A percentile compares a stretch with the other conserved stretches of the same genome.
Evolutionary conservation across 2,329 filamentous ascomycete genomes (phyloP).

Genomic region (Beauveria australis): DNA sequence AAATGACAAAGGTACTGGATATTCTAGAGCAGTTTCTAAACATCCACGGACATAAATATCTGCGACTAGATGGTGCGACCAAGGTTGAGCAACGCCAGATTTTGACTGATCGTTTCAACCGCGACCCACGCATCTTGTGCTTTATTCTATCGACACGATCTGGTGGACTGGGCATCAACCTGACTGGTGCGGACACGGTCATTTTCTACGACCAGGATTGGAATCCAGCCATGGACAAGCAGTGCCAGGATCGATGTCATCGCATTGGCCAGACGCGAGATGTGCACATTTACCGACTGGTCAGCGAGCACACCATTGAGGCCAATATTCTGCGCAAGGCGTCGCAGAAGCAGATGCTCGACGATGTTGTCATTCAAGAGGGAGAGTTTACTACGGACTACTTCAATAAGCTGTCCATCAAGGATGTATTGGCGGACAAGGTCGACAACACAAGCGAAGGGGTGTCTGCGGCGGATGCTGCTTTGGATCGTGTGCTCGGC

Average conservation of each 20-base stretch:
- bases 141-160: constrained; percentile 95
- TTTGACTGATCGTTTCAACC: constrained; percentile 93
- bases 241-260: constrained; percentile 95
- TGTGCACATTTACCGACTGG: constrained; percentile 93
- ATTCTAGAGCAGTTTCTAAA: constrained; percentile 97
- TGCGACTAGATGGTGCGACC: constrained; percentile 91
- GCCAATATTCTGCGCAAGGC: constrained; percentile 95
- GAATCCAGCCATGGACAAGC: constrained; percentile 99
- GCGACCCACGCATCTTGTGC: constrained; percentile 81
- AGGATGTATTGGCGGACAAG: constrained; percentile 58
- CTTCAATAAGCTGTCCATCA: constrained; percentile 70
- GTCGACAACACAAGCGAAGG: constrained; percentile 39
- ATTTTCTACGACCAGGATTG: constrained; percentile 99
- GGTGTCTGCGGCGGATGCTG: constrained; percentile 67
- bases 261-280: constrained; percentile 96
- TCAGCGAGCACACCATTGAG: constrained; percentile 92
- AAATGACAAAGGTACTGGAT: constrained; percentile 98
- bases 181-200: constrained; percentile 93
- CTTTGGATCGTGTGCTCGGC: constrained; percentile 79
- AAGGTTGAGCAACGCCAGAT: constrained; percentile 95
- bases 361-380: constrained; percentile 97
- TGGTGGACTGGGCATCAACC: constrained; percentile 89
- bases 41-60: constrained; percentile 93
- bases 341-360: constrained; percentile 94
- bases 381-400: constrained; percentile 97